A percentile compares a stretch with the other conserved stretches of the same genome.
Conservation (phyloP, 129 eudicot species). For the Heracleum sosnowskyi region DNA sequence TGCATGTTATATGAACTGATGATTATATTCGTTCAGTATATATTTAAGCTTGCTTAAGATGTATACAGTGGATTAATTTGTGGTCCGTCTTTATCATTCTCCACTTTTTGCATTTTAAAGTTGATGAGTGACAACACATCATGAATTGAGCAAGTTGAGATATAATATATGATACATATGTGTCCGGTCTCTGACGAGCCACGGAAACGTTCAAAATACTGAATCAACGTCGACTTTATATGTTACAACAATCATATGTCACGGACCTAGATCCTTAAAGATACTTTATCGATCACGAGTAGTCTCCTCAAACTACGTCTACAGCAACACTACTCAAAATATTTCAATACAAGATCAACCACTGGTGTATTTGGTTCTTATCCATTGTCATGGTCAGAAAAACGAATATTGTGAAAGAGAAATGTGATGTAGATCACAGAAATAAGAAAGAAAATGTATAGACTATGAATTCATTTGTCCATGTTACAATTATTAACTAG, state of each 20-base stretch:
- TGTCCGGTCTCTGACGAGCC: no score
- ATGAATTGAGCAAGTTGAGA: background rate
- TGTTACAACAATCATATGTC: no score
- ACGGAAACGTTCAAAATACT: no score
- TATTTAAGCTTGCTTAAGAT: background rate
- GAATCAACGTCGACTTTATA: no score
- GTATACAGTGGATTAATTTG: background rate
- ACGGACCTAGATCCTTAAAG: no score
- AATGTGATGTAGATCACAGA: background rate
- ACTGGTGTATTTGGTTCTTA: background rate
- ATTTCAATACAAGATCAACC: background rate
- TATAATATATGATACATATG: background rate
- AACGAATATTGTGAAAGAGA: conserved; percentile 1
- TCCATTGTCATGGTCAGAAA: background rate
- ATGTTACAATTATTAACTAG: background rate
- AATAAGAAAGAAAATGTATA: background rate
- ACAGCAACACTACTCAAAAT: background rate
- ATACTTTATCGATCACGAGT: background rate
- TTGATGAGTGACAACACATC: background rate
- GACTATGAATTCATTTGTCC: background rate
- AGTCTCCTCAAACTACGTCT: background rate
- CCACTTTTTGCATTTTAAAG: background rate
- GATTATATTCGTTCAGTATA: background rate
- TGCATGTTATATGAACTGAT: background rate
- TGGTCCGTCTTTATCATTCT: background rate